These are phyloP conservation scores for Sclerotinia glacialis DNA, from an alignment of 2,329 filamentous ascomycete species.

Conservation along the genomic window DNA sequence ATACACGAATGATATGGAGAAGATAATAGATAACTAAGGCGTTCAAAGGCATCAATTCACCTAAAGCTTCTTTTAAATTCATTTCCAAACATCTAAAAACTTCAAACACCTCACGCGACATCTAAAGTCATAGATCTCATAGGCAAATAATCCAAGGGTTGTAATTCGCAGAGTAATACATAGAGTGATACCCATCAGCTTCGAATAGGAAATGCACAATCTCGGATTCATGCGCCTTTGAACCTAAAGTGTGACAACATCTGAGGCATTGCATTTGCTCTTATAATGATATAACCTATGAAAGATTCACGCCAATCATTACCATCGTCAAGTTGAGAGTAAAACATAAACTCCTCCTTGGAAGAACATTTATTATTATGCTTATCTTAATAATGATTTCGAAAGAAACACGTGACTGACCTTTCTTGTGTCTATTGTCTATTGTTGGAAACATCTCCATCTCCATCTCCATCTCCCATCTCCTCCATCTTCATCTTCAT, in stretches of 20 bases:
- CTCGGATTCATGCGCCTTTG: background rate
- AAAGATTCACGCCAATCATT: background rate
- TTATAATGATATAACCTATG: background rate
- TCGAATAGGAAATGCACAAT: background rate
- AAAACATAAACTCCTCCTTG: background rate
- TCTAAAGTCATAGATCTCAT: background rate
- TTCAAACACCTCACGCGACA: conserved; percentile 13
- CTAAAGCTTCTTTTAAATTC: too few relatives aligned
- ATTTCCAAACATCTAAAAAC: background rate
- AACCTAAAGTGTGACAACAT: background rate
- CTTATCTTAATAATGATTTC: background rate
- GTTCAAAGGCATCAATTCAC: too few relatives aligned
- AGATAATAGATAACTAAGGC: too few relatives aligned
- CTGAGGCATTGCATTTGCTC: background rate
- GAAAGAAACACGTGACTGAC: too few relatives aligned
- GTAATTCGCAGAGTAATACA: too few relatives aligned
- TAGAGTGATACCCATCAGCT: background rate
- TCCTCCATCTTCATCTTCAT: background rate
- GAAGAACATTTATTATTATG: background rate
- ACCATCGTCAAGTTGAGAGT: background rate
- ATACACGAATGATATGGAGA: too few relatives aligned
- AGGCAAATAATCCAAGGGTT: background rate
- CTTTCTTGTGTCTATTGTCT: background rate
- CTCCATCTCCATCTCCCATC: background rate
- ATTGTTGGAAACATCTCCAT: background rate